Base-by-base conservation (phyloP, 225 moss, liverwort and hornwort species). In the Bryum argenteum region DNA sequence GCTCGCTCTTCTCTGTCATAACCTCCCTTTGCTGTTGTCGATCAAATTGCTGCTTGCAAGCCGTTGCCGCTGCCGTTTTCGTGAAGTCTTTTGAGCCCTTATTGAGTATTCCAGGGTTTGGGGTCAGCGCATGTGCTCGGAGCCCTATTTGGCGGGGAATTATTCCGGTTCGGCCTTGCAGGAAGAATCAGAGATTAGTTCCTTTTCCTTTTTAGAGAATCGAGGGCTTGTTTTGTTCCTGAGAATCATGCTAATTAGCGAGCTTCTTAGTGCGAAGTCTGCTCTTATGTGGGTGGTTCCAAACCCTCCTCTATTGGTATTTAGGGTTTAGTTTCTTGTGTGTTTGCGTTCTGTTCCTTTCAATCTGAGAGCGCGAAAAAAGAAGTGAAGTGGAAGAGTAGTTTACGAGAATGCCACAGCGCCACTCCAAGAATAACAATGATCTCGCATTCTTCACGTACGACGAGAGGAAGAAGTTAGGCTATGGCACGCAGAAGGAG, bases 361-460 rank as follows among this genome's bases (percentile, higher is more conserved):
- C 0, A 8, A 65, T 45, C 20, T 63, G 6, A 6, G 0, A 33
- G 33, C n/a, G n/a, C n/a, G n/a, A n/a, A n/a, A n/a, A n/a, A 45
- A 8, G 0, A 26, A 78, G 58, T 63, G 26, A 44, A 61, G 60
- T 0, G 50, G 45, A 62, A 23, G 24, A 28, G 11, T 38, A 45
- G 71, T 37, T 70, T 59, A 53, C 58, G 65, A 92, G 84, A 75
- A 93, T 93, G 96, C 96, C 90, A 81, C 96, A 93, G 85, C 96
- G 96, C 63, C 93, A 97, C 76, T 93, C 96, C 41, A 93, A 93
- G 67, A 97, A 90, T 74, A 90, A 90, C 72, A 93, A 93, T 81
- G 96, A 93, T 76, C 76, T 93, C 54, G 93, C 96, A 1, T 93
- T 91, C 74, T 91, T 93, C 84, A 91, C 93, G 18, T 97, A 93